Evolutionary conservation across 352 stramenopile species (phyloP).

Genomic region (Phytophthora niederhauseri): DNA sequence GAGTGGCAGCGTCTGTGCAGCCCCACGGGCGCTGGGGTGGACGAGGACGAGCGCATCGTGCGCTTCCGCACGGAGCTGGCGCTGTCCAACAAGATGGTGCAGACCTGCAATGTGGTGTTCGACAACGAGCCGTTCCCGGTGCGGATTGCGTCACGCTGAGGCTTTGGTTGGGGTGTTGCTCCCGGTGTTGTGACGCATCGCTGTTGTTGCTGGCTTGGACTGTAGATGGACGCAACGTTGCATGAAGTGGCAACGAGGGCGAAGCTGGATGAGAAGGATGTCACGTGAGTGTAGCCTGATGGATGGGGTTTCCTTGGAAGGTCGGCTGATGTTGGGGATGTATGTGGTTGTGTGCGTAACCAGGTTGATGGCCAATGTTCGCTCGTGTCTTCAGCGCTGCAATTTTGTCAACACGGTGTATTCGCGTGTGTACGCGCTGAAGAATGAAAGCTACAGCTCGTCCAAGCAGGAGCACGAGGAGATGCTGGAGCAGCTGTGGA

Average conservation of each 20-base stretch:
- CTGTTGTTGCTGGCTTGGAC: background rate
- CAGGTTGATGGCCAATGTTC: conserved; percentile 73
- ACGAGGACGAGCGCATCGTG: conserved; percentile 68
- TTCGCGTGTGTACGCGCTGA: conserved; percentile 47
- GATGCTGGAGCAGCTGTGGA: conserved; percentile 85
- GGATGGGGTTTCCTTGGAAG: background rate
- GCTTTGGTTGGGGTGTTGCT: background rate
- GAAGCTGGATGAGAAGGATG: conserved; percentile 52
- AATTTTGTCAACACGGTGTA: conserved; percentile 85
- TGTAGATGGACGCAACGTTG: conserved; percentile 59
- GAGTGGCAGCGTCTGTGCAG: conserved; percentile 78
- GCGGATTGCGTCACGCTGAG: conserved; percentile 1
- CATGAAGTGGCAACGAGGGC: conserved; percentile 61
- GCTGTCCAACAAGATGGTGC: conserved; percentile 62
- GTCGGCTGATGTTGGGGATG: background rate
- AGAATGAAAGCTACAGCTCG: conserved; percentile 75
- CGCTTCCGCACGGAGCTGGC: conserved; percentile 78
- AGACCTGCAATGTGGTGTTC: conserved; percentile 82
- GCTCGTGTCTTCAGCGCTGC: conserved; percentile 67
- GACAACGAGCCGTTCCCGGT: conserved; percentile 77
- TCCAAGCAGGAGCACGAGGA: conserved; percentile 70
- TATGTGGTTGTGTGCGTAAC: background rate
- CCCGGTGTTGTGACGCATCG: background rate
- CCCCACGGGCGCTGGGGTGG: conserved; percentile 37
- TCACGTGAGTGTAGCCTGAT: conserved; percentile 53